A percentile compares a stretch with the other conserved stretches of the same genome.
Evolutionary conservation across 805 yeast species (phyloP).

Genomic region (Teunomyces funiuensis): DNA sequence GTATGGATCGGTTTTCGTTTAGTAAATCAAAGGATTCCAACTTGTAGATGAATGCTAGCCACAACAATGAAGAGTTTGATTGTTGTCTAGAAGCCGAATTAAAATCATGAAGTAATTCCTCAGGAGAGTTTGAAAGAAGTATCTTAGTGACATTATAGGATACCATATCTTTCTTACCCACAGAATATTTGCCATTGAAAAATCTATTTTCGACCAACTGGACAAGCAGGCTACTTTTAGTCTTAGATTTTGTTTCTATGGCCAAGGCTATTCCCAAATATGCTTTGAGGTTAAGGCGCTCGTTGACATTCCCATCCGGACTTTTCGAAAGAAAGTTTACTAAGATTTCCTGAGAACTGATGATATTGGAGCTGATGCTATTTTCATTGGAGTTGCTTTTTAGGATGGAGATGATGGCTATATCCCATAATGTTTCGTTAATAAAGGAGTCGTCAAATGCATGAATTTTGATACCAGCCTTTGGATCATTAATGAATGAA

Average conservation of each 20-base stretch:
- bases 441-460: constrained; percentile 18
- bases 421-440: constrained; percentile 27
- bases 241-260: constrained; percentile 21
- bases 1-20: constrained; percentile 25
- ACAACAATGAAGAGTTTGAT: constrained; percentile 27
- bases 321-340: constrained; percentile 17
- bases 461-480: constrained; percentile 20
- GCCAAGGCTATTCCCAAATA: constrained; percentile 39
- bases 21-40: constrained; percentile 33
- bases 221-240: constrained; percentile 28
- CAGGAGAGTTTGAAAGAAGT: constrained; percentile 31
- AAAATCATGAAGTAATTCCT: constrained; percentile 35
- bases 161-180: constrained; percentile 19
- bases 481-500: constrained; percentile 16
- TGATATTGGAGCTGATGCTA: constrained; percentile 13
- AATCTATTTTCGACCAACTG: constrained; percentile 25
- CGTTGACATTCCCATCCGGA: constrained; percentile 11
- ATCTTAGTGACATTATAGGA: constrained; percentile 26
- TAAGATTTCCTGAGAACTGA: constrained; percentile 30
- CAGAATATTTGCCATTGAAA: constrained; percentile 9
- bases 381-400: background rate
- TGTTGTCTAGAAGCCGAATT: constrained; percentile 25
- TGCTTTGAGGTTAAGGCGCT: constrained; percentile 26
- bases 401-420: constrained; percentile 17
- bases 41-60: constrained; percentile 37